phyloP scores from a whole-genome alignment of 2,329 filamentous ascomycete genomes.

The Fusarium metavorans region DNA sequence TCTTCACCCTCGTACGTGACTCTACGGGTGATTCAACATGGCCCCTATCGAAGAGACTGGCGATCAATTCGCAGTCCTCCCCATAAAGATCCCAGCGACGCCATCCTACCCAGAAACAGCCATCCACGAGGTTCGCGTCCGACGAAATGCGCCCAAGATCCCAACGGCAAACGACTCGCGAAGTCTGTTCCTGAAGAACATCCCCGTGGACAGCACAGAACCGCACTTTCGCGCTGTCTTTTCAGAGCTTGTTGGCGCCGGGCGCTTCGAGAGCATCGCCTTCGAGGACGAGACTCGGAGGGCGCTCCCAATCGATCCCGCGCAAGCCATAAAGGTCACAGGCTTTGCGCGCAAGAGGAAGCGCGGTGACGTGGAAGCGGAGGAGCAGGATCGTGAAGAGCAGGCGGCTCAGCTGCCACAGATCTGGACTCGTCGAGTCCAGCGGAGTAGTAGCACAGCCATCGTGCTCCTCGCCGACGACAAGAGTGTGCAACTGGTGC shows the following conservation, averaged over 20 bases:
- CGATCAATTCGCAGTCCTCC: slow-evolving; percentile 76
- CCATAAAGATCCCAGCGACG: slow-evolving; percentile 73
- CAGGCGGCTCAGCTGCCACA: slow-evolving; percentile 73
- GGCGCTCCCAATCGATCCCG: slow-evolving; percentile 57
- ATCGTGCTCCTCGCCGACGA: slow-evolving; percentile 87
- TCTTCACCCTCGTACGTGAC: neutral
- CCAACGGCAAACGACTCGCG: slow-evolving; percentile 79
- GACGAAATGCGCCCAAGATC: slow-evolving; percentile 83
- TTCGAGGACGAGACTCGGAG: slow-evolving; percentile 75
- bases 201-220: slow-evolving; percentile 86
- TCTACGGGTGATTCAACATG: slow-evolving; percentile 40
- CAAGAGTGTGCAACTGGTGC: slow-evolving; percentile 78
- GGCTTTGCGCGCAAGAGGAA: slow-evolving; percentile 56
- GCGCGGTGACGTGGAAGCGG: slow-evolving; percentile 64
- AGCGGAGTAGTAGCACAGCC: slow-evolving; percentile 81
- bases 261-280: slow-evolving; percentile 79
- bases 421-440: slow-evolving; percentile 79
- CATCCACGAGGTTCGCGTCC: slow-evolving; percentile 88
- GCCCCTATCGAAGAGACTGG: slow-evolving; percentile 38
- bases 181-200: slow-evolving; percentile 90
- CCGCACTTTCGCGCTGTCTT: slow-evolving; percentile 82
- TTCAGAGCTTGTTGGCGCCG: slow-evolving; percentile 77
- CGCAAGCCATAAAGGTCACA: slow-evolving; percentile 58
- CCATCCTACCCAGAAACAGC: slow-evolving; percentile 71
- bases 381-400: slow-evolving; percentile 66